Percentiles rank a stretch among this genome's conserved stretches.
Conservation (phyloP, 2,329 filamentous ascomycete species). For the Fusarium caatingaense region DNA sequence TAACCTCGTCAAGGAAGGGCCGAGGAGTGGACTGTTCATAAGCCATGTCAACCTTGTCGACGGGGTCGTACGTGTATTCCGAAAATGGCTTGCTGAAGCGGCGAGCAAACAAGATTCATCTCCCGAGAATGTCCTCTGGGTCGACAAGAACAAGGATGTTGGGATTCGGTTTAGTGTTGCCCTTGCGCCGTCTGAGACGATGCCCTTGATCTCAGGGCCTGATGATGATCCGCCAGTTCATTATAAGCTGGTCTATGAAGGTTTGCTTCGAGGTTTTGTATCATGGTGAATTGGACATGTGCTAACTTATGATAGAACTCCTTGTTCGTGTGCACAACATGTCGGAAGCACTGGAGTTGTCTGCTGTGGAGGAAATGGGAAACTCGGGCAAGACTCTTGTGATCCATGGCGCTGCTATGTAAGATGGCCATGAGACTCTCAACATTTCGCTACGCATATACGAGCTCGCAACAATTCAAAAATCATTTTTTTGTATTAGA, state of each 20-base stretch:
- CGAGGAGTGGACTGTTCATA: slow-evolving; percentile 69
- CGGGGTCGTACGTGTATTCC: slow-evolving; percentile 76
- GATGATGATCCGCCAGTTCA: slow-evolving; percentile 75
- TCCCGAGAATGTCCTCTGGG: slow-evolving; percentile 70
- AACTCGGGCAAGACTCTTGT: slow-evolving; percentile 74
- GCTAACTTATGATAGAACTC: slow-evolving; percentile 64
- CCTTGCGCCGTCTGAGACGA: slow-evolving; percentile 49
- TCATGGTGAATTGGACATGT: rapidly evolving
- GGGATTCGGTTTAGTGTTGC: slow-evolving; percentile 75
- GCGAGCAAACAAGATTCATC: slow-evolving; percentile 33
- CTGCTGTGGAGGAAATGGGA: slow-evolving; percentile 68
- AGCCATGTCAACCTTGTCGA: slow-evolving; percentile 75
- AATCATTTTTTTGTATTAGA: neutral
- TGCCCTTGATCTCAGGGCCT: slow-evolving; percentile 65
- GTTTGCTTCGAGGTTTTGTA: slow-evolving; percentile 56
- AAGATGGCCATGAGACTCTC: neutral
- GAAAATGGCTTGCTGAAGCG: slow-evolving; percentile 72
- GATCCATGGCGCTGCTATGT: slow-evolving; percentile 60
- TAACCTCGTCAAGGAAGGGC: slow-evolving; percentile 75
- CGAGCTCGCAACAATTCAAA: neutral
- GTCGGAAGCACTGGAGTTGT: slow-evolving; percentile 73
- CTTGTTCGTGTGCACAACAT: slow-evolving; percentile 72
- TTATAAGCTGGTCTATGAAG: slow-evolving; percentile 78
- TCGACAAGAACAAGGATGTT: slow-evolving; percentile 70
- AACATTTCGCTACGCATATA: too few species aligned